Conservation (phyloP, 2,329 filamentous ascomycete genomes). For the Penicillium occitanis region DNA sequence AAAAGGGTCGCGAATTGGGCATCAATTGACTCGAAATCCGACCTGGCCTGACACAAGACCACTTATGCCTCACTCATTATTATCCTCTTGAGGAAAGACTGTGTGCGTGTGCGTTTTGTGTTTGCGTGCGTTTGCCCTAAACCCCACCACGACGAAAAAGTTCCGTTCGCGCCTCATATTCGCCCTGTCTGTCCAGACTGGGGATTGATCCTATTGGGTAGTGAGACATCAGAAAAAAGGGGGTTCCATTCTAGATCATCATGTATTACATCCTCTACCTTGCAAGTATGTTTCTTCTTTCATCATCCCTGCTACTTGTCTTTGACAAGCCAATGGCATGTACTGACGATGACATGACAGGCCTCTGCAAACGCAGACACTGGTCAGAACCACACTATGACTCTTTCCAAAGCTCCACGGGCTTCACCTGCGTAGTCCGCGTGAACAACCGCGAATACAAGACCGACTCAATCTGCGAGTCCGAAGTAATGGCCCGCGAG, state of each 20-base stretch:
- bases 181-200: slow-evolving; percentile 4
- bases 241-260: slow-evolving; percentile 19
- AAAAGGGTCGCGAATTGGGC: slow-evolving; percentile 16
- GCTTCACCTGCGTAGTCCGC: slow-evolving; percentile 85
- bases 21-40: slow-evolving; percentile 4
- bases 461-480: slow-evolving; percentile 81
- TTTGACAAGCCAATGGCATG: slow-evolving; percentile 21
- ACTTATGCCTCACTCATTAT: slow-evolving; percentile 14
- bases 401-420: slow-evolving; percentile 69
- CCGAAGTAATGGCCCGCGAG: slow-evolving; percentile 80
- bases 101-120: background rate
- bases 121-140: slow-evolving; percentile 3
- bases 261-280: slow-evolving; percentile 64
- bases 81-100: slow-evolving; percentile 9
- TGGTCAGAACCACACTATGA: slow-evolving; percentile 92
- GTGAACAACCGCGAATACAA: slow-evolving; percentile 97
- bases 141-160: background rate
- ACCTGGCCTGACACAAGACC: background rate
- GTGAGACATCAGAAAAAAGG: background rate
- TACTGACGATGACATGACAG: slow-evolving; percentile 49
- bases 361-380: slow-evolving; percentile 88
- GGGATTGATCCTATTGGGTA: slow-evolving; percentile 1
- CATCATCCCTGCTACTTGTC: background rate
- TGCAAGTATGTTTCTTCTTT: slow-evolving; percentile 55
- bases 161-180: slow-evolving; percentile 10